These are phyloP conservation scores for Vitis riparia DNA, from an alignment of 164 flowering plant species.

Conservation along the genomic window DNA sequence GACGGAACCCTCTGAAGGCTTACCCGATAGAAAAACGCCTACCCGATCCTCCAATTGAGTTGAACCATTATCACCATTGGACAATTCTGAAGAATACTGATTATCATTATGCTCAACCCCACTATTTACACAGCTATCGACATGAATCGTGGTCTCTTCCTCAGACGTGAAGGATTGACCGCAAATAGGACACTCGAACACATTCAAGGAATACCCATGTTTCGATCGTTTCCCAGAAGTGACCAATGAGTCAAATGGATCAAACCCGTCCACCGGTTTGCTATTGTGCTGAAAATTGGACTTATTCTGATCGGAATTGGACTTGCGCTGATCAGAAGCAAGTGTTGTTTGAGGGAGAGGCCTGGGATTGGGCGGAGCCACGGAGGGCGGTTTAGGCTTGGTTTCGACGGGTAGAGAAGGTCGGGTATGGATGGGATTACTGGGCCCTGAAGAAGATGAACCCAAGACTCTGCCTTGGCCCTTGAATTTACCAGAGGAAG, in stretches of 20 bases:
- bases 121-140: conserved; percentile 56
- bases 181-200: conserved; percentile 83
- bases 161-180: conserved; percentile 49
- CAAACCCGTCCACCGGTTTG: conserved; percentile 49
- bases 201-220: conserved; percentile 53
- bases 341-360: conserved; percentile 9
- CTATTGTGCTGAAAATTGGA: conserved; percentile 11
- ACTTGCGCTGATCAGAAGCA: background rate
- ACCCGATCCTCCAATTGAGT: conserved; percentile 45
- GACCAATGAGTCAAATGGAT: conserved; percentile 64
- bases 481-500: conserved; percentile 82
- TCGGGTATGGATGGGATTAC: conserved; percentile 25
- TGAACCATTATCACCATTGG: conserved; percentile 9
- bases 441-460: conserved; percentile 44
- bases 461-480: conserved; percentile 93
- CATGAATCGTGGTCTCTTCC: conserved; percentile 71
- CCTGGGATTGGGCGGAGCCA: conserved; percentile 11
- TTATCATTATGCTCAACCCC: conserved; percentile 5
- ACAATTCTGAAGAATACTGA: conserved; percentile 2
- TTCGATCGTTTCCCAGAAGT: conserved; percentile 59
- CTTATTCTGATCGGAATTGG: conserved; percentile 9
- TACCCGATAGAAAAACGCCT: conserved; percentile 60
- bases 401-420: conserved; percentile 13
- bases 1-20: conserved; percentile 57
- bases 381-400: conserved; percentile 6